phyloP scores from a whole-genome alignment of 2,329 filamentous ascomycete species.

The Aspergillus unguis region DNA sequence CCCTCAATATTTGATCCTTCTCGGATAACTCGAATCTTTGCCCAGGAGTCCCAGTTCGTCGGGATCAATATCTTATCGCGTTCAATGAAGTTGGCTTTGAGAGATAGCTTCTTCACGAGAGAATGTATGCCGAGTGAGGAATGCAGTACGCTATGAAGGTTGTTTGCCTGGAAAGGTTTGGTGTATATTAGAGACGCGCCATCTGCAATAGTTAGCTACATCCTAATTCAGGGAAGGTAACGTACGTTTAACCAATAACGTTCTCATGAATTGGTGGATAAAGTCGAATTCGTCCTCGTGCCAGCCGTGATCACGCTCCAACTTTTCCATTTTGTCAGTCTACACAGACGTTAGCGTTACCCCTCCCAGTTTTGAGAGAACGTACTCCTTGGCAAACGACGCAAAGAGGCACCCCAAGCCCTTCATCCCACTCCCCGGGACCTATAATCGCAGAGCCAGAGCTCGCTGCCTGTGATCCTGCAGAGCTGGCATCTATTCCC shows the following conservation, averaged over 20 bases:
- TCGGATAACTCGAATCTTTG: conserved; percentile 87
- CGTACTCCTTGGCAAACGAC: conserved; percentile 93
- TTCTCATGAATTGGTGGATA: conserved; percentile 87
- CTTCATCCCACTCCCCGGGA: conserved; percentile 90
- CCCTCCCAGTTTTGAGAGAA: conserved; percentile 7
- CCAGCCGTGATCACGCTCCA: conserved; percentile 89
- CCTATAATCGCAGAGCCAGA: conserved; percentile 69
- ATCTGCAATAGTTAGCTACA: conserved; percentile 49
- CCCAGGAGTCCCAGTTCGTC: conserved; percentile 98
- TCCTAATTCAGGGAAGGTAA: conserved; percentile 13
- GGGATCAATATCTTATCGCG: conserved; percentile 92
- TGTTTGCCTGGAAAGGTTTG: conserved; percentile 70
- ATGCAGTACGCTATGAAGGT: conserved; percentile 75
- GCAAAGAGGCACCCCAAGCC: conserved; percentile 78
- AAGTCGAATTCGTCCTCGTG: conserved; percentile 97
- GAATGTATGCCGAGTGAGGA: conserved; percentile 84
- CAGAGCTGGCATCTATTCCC: conserved; percentile 58
- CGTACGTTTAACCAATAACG: conserved; percentile 80
- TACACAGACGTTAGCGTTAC: conserved; percentile 35
- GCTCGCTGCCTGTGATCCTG: conserved; percentile 52
- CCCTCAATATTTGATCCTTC: conserved; percentile 91
- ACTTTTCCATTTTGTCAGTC: conserved; percentile 82
- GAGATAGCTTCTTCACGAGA: conserved; percentile 69
- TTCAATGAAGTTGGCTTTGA: conserved; percentile 90
- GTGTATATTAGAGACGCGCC: conserved; percentile 84